Base-by-base conservation (phyloP, 805 yeast genomes). In the Brettanomyces bruxellensis region DNA sequence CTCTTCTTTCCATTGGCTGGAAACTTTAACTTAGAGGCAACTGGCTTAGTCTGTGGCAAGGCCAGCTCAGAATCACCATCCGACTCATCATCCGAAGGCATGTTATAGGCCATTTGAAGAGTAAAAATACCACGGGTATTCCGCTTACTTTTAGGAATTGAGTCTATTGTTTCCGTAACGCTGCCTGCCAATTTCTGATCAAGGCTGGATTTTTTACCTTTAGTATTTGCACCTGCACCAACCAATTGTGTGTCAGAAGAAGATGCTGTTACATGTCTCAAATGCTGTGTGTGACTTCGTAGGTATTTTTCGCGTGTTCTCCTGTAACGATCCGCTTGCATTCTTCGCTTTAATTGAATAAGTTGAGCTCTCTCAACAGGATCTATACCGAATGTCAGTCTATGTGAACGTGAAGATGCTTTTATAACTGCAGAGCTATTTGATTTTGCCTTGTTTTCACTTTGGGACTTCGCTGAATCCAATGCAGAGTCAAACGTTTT, bases 281-380 rank as follows among this genome's bases (percentile, higher is more conserved):
- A 45, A 46, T 63, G 59, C 38, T 55, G 50, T 5, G 64, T 59
- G 44, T 61, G 64, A 34, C 58, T 57, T 62, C 52, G 65, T 66
- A 46, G 62, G 71, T 58, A 76, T 55, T 64, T 56, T 67, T 45
- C 64, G 67, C 69, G 71, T 66, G 78, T 55, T 65, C 60, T 72
- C 67, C 61, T 75, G 66, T 62, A 71, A 65, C 56, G 71, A 68
- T 47, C 75, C 59, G 44, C 57, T 66, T 50, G 76, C 78, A 64
- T 60, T 53, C 63, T 53, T 45, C 57, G 62, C 40, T 64, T 63
- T 34, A 65, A 45, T 25, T 58, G 55, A 34, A 65, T 56, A 35
- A 65, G 47, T 38, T 59, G 56, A 3, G 67, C 60, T 40, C 69
- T 52, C 43, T 62, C 67, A 12, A 59, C 36, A 9, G 67, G 66